phyloP scores from a whole-genome alignment of 139 green algal species.

The Coelastrella sp. region DNA sequence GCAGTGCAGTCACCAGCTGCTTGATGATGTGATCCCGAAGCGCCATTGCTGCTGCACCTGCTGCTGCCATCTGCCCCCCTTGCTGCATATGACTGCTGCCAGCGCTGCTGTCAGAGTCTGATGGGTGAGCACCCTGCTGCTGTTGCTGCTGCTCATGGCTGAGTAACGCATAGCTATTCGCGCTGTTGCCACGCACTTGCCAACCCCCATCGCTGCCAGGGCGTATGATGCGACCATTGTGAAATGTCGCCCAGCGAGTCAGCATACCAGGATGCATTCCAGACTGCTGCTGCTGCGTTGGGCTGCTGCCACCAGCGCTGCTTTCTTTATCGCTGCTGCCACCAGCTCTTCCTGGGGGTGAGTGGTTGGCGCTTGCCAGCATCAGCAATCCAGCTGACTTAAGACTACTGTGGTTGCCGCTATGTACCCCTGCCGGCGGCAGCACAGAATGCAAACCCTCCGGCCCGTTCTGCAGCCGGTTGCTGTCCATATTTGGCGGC shows the following conservation, averaged over 20 bases:
- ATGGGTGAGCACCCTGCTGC: background rate
- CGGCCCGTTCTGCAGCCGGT: background rate
- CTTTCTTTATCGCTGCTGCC: background rate
- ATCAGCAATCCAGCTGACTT: conserved; percentile 25
- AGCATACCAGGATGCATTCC: background rate
- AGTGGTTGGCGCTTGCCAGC: background rate
- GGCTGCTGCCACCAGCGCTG: background rate
- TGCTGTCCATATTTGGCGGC: background rate
- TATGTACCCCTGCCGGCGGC: background rate
- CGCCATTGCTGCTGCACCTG: background rate
- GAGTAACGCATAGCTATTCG: background rate
- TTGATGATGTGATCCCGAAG: conserved; percentile 38
- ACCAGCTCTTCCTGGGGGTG: background rate
- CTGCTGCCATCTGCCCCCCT: background rate
- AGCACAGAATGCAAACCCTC: background rate
- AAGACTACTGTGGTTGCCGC: conserved; percentile 5
- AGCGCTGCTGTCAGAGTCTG: background rate
- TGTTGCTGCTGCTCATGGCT: conserved; percentile 4
- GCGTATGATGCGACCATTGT: background rate
- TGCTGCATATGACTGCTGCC: background rate
- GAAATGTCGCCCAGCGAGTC: conserved; percentile 14
- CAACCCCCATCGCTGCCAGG: background rate
- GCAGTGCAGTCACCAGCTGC: conserved; percentile 29
- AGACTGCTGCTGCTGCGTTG: background rate
- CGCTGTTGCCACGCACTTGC: background rate